Percentiles rank a stretch among this genome's conserved stretches.
Evolutionary conservation across 345 rosid species (phyloP).

Genomic region (Passiflora organensis): DNA sequence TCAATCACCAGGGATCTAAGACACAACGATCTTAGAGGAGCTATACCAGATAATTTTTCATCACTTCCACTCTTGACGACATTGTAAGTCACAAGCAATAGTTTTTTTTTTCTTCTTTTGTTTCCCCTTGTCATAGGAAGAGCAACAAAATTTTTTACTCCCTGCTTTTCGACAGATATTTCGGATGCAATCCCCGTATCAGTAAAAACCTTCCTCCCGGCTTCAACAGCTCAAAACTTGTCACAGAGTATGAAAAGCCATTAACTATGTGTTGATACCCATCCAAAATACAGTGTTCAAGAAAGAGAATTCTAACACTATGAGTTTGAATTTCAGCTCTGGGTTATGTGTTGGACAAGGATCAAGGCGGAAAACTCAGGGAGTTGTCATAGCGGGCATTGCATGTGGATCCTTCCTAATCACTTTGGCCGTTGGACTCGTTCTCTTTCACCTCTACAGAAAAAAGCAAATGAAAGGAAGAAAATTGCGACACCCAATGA

Average conservation of each 20-base stretch:
- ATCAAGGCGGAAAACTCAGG: constrained; percentile 6
- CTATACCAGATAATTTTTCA: constrained; percentile 28
- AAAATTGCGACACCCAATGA: constrained; percentile 19
- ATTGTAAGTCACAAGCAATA: constrained; percentile 31
- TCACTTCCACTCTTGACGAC: constrained; percentile 30
- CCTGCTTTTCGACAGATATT: constrained; percentile 31
- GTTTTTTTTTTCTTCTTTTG: neutral
- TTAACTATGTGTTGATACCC: constrained; percentile 1
- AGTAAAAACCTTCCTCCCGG: constrained; percentile 19
- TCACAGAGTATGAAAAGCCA: constrained; percentile 43
- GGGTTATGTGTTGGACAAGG: constrained; percentile 27
- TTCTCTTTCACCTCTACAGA: constrained; percentile 23
- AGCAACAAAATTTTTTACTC: neutral
- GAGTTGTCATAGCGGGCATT: constrained; percentile 32
- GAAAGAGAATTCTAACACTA: constrained; percentile 12
- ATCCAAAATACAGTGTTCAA: neutral
- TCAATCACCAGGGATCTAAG: constrained; percentile 40
- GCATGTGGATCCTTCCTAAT: constrained; percentile 37
- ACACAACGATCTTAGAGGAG: constrained; percentile 37
- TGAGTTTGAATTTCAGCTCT: constrained; percentile 28
- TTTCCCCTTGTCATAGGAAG: too few species aligned
- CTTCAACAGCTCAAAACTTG: constrained; percentile 24
- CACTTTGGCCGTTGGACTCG: constrained; percentile 30
- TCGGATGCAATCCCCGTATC: constrained; percentile 45
- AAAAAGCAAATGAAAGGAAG: constrained; percentile 13